Evolutionary conservation across 2,329 filamentous ascomycete species (phyloP).

Genomic region (Sarocladium oryzae): DNA sequence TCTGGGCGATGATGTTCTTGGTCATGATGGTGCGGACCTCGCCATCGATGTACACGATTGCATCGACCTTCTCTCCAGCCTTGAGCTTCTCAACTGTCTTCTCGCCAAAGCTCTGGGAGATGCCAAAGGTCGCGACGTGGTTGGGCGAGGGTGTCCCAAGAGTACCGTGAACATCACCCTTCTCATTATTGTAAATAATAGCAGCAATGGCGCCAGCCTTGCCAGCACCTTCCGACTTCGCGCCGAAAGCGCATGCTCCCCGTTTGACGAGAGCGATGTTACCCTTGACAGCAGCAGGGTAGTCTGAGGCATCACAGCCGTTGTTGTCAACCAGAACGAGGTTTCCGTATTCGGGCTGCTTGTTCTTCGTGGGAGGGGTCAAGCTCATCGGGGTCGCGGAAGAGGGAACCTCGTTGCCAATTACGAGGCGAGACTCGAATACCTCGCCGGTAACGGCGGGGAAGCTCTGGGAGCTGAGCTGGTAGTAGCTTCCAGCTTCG

Average conservation of each 20-base stretch:
- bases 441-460: conserved; percentile 55
- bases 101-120: conserved; percentile 53
- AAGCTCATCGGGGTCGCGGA: conserved; percentile 54
- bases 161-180: conserved; percentile 58
- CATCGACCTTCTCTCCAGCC: conserved; percentile 41
- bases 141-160: conserved; percentile 53
- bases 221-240: conserved; percentile 63
- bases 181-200: conserved; percentile 67
- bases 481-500: conserved; percentile 54
- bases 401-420: conserved; percentile 45
- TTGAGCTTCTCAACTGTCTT: conserved; percentile 49
- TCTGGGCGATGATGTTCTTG: conserved; percentile 58
- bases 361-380: conserved; percentile 57
- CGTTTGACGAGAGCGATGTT: conserved; percentile 66
- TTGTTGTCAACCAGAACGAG: conserved; percentile 54
- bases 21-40: conserved; percentile 48
- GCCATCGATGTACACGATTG: conserved; percentile 54
- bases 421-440: conserved; percentile 49
- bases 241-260: conserved; percentile 64
- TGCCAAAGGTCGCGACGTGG: conserved; percentile 62
- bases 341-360: conserved; percentile 51
- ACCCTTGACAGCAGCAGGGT: conserved; percentile 49
- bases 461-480: conserved; percentile 56
- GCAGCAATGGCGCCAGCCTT: conserved; percentile 64
- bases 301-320: conserved; percentile 61